A percentile compares a stretch with the other conserved stretches of the same genome.
Evolutionary conservation across 2,329 filamentous ascomycete genomes (phyloP).

Genomic region (Paramyrothecium roridum): DNA sequence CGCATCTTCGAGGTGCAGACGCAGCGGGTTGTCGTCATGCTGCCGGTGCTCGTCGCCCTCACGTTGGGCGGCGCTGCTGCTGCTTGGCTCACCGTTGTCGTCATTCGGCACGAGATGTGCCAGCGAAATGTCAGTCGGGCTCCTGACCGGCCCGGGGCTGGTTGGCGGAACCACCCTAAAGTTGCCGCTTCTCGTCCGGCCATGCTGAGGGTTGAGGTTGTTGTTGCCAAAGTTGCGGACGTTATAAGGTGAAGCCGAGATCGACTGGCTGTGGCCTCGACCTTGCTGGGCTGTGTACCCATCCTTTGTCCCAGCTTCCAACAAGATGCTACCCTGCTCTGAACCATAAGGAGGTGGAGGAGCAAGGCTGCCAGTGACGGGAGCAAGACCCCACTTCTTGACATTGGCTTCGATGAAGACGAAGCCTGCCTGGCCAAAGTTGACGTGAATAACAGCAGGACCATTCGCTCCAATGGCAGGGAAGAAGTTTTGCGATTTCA

Average conservation of each 20-base stretch:
- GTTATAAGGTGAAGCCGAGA: conserved; percentile 30
- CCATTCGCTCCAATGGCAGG: conserved; percentile 95
- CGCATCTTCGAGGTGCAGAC: conserved; percentile 48
- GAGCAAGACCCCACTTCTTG: conserved; percentile 98
- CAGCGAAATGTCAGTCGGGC: conserved; percentile 93
- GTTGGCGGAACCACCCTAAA: conserved; percentile 72
- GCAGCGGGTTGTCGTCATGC: conserved; percentile 33
- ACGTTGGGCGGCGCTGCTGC: conserved; percentile 16
- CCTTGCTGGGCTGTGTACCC: conserved; percentile 44
- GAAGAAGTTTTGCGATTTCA: conserved; percentile 96
- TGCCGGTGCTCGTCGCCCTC: conserved; percentile 15
- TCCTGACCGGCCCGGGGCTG: conserved; percentile 84
- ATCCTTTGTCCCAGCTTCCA: conserved; percentile 76
- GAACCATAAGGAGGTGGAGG: conserved; percentile 95
- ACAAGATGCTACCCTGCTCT: conserved; percentile 91
- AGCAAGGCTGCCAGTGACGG: conserved; percentile 91
- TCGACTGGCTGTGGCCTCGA: conserved; percentile 44
- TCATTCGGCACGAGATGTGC: conserved; percentile 75
- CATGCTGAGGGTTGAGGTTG: conserved; percentile 51
- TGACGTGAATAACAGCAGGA: conserved; percentile 89
- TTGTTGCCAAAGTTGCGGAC: conserved; percentile 42
- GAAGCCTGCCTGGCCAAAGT: conserved; percentile 96
- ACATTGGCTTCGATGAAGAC: conserved; percentile 99
- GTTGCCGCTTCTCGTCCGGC: conserved; percentile 73
- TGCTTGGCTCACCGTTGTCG: conserved; percentile 61